These are phyloP conservation scores for Tephrocybe sp. DNA, from an alignment of 768 basidiomycete genomes.

Conservation along the genomic window DNA sequence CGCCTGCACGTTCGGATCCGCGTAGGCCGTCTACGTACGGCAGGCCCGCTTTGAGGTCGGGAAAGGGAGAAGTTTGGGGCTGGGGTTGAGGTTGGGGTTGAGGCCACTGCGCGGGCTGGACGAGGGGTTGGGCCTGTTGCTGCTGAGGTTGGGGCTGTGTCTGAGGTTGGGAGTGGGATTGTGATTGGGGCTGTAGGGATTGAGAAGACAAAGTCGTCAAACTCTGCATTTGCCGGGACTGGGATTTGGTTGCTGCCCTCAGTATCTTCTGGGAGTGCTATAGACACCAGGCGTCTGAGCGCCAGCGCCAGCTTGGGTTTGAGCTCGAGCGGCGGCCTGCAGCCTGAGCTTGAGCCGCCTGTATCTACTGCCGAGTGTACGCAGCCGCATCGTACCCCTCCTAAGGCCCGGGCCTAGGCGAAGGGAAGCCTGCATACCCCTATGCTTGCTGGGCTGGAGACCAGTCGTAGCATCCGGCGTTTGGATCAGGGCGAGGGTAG, in stretches of 20 bases:
- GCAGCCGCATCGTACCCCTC: slow-evolving; percentile 21
- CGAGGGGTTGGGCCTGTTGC: not conserved
- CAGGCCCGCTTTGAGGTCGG: slow-evolving; percentile 34
- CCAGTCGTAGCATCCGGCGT: too few relatives aligned
- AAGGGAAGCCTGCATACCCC: too few relatives aligned
- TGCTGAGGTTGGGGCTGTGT: slow-evolving; percentile 16
- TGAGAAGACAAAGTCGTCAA: too few relatives aligned
- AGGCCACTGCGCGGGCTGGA: slow-evolving; percentile 11
- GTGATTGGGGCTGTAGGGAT: slow-evolving; percentile 19
- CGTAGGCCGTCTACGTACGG: slow-evolving; percentile 69
- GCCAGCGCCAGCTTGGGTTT: slow-evolving; percentile 14
- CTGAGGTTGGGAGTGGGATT: slow-evolving; percentile 23
- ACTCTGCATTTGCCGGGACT: slow-evolving; percentile 13
- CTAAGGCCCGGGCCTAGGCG: not conserved
- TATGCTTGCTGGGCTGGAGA: too few relatives aligned
- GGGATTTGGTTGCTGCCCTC: slow-evolving; percentile 29
- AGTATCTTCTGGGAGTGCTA: slow-evolving; percentile 20
- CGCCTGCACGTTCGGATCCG: slow-evolving; percentile 80
- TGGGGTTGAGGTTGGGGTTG: slow-evolving; percentile 26
- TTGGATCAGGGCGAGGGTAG: too few relatives aligned
- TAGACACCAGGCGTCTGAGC: slow-evolving; percentile 20
- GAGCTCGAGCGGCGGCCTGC: slow-evolving; percentile 12
- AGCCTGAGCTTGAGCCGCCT: slow-evolving; percentile 10
- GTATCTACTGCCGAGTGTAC: slow-evolving; percentile 18
- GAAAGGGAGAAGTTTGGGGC: slow-evolving; percentile 21